Evolutionary conservation across 1,284 basidiomycete genomes (phyloP), one percentile per base, ranked within the genome.

Genomic region (Moesziomyces parantarcticus): DNA sequence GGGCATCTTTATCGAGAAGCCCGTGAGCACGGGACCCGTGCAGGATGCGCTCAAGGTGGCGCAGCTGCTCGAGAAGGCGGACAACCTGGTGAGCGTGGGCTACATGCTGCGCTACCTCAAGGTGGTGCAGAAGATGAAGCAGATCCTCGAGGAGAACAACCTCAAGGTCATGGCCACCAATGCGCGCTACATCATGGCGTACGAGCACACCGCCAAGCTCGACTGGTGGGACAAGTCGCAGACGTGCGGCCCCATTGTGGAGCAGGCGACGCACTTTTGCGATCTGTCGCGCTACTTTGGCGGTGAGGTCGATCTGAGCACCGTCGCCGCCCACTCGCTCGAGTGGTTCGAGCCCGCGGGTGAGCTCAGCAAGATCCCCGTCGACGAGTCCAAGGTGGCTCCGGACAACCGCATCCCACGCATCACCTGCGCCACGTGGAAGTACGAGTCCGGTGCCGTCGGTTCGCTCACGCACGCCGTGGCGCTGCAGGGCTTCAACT

Each of bases 171-270:
- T 99, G 95, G 89, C 92, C 52, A 97, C 95, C 55, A 91, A 95
- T 76, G 95, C 94, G 10, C 92, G 95, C 70, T 98, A 98, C 86
- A 93, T 94, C 40, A 92, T 92, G 84, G 95, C 96, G 22, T 97
- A 97, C 75, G 85, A 87, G 89, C 75, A 80, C 65, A 82, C 82
- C 1, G 90, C 90, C 49, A 97, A 97, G 86, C 90, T 89, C 5
- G 92, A 94, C 78, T 84, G 97, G 96, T 99, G 97, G 97, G 91
- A 96, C 88, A 98, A 98, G 86, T 89, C 91, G 23, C 92, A 89
- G 86, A 91, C 91, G 89, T 90, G 82, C 48, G 96, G 96, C 39
- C 96, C 96, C 14, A 90, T 99, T 80, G 89, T 99, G 67, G 97
- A 98, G 85, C 96, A 98, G 86, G 96, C 92, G 42, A 99, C 97